Conservation (phyloP, 192 early-diverging fungal genomes). For the Umbelopsis sp. region DNA sequence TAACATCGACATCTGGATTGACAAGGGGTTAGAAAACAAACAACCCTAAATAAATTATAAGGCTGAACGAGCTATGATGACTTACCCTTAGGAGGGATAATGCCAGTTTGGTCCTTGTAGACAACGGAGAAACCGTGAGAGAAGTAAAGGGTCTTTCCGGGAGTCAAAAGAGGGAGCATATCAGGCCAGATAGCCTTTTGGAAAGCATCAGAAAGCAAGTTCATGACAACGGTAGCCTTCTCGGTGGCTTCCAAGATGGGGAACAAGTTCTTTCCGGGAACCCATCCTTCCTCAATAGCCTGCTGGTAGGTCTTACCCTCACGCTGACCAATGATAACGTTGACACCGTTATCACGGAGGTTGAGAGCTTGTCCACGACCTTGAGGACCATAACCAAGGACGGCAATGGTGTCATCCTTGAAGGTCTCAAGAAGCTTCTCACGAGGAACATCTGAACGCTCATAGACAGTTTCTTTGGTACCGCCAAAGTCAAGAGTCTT, state of each 20-base stretch:
- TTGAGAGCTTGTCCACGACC: conserved; percentile 93
- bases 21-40: neutral
- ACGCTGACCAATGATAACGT: conserved; percentile 93
- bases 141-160: conserved; percentile 98
- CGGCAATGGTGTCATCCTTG: conserved; percentile 87
- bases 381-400: conserved; percentile 95
- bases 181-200: conserved; percentile 90
- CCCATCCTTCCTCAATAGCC: conserved; percentile 93
- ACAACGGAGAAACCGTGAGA: conserved; percentile 96
- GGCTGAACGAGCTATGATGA: neutral
- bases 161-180: conserved; percentile 86
- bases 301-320: conserved; percentile 89
- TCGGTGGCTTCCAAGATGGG: conserved; percentile 86
- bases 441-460: conserved; percentile 91
- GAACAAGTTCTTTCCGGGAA: conserved; percentile 95
- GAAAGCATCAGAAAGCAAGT: conserved; percentile 94
- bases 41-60: neutral
- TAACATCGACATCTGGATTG: conserved; percentile 82
- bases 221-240: conserved; percentile 91
- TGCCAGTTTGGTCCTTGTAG: conserved; percentile 88
- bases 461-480: conserved; percentile 88
- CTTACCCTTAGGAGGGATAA: conserved; percentile 76
- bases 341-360: conserved; percentile 94
- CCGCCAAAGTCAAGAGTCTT: conserved; percentile 97
- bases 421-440: conserved; percentile 91